Base-by-base conservation (phyloP, 768 basidiomycete genomes). In the Porphyrellus cyaneotinctus region DNA sequence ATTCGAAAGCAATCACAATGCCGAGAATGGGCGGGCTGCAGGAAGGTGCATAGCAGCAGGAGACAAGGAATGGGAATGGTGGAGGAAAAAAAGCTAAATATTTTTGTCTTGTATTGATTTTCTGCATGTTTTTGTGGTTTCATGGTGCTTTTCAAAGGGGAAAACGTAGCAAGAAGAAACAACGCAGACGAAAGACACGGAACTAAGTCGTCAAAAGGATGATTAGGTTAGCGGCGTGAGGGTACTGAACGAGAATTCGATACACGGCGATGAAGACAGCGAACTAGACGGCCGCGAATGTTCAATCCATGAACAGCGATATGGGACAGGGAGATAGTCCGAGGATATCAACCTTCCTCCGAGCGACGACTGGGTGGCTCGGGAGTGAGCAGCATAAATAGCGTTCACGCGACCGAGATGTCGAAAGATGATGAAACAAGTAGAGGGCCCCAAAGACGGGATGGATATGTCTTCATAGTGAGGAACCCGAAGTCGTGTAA, bases 381-480 rank as follows among this genome's bases (percentile, higher is more conserved):
- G 30, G 51, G 48, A 54, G 53, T 31, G 60, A 54, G 45, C 50
- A 49, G 49, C 68, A 68, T 64, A 64, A 64, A 66, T 70, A 63
- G 50, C n/a, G 48, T 59, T 62, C 62, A 63, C 66, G 67, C 60
- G 57, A 58, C 46, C 60, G 63, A 62, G 62, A 64, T 58, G 62
- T 58, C 51, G 58, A 65, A 61, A 63, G 54, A 58, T 57, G 58
- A 64, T 55, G 54, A 61, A 64, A 65, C 51, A 63, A 60, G 60
- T 57, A 63, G 65, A 67, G 64, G 68, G 66, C 71, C 72, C 76
- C 72, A 71, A 63, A 69, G 79, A 82, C 81, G 74, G 80, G 78
- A 82, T 80, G 80, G 77, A 83, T 82, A 82, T 77, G 81, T 82
- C 81, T 78, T 69, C 65, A 71, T 68, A 64, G 54, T 61, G 63